phyloP scores from a whole-genome alignment of 148 eudicot genomes.

The Cornus controversa region DNA sequence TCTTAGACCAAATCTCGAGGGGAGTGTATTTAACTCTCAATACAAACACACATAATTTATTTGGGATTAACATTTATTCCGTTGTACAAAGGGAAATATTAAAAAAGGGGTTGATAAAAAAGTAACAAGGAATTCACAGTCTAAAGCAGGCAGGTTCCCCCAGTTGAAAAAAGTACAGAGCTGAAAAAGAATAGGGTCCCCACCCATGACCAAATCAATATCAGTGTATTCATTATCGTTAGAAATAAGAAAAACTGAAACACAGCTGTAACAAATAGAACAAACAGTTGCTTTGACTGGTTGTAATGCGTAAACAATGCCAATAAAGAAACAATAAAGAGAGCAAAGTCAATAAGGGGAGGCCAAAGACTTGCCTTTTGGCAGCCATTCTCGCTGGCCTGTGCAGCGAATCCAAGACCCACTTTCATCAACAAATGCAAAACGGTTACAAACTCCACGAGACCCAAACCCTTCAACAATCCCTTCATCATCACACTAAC shows the following conservation, averaged over 20 bases:
- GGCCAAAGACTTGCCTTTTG: slow-evolving; percentile 16
- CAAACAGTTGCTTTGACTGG: neutral
- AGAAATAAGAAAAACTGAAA: neutral
- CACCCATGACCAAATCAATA: neutral
- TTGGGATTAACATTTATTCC: too few species aligned
- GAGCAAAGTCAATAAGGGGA: slow-evolving; percentile 29
- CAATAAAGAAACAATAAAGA: slow-evolving; percentile 6
- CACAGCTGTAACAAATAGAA: neutral
- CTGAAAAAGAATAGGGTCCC: neutral
- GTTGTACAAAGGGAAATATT: too few species aligned
- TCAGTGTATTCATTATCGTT: neutral
- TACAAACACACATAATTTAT: too few species aligned
- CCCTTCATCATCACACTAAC: neutral
- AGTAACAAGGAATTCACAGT: neutral
- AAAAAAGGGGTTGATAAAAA: too few species aligned
- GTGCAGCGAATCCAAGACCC: slow-evolving; percentile 10
- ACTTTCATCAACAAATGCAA: neutral
- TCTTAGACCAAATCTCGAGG: too few species aligned
- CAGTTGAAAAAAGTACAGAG: neutral
- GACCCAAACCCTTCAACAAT: slow-evolving; percentile 5
- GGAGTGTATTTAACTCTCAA: too few species aligned
- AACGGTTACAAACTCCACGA: neutral
- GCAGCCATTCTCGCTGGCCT: slow-evolving; percentile 17
- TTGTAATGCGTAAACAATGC: neutral
- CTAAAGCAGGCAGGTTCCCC: neutral